These are phyloP conservation scores for Malus sylvestris DNA, from an alignment of 306 rosid species.

Conservation along the genomic window DNA sequence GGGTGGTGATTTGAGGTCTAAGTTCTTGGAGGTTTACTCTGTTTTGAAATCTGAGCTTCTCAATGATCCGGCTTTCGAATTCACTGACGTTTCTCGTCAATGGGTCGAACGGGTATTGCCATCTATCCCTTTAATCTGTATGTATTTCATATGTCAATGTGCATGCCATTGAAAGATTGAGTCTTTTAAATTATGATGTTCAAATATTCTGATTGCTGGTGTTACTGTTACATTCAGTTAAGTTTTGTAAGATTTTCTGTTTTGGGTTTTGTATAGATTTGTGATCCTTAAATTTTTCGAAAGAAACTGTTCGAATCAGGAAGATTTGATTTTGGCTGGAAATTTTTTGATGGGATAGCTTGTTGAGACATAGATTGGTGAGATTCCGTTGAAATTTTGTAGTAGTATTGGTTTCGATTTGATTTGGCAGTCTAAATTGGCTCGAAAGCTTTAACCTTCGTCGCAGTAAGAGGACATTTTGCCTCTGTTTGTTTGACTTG, in stretches of 20 bases:
- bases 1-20: constrained; percentile 27
- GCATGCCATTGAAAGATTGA: not conserved
- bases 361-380: not conserved
- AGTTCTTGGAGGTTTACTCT: constrained; percentile 40
- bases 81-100: constrained; percentile 42
- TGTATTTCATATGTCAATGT: not conserved
- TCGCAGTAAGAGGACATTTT: not conserved
- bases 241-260: not conserved
- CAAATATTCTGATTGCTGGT: not conserved
- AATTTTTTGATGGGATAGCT: not conserved
- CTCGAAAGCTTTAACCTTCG: not conserved
- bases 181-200: not conserved
- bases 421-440: not conserved
- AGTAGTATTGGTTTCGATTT: not conserved
- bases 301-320: not conserved
- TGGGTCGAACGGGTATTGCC: constrained; percentile 34
- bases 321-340: not conserved
- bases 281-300: not conserved
- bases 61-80: constrained; percentile 42
- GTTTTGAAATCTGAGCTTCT: constrained; percentile 42
- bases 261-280: not conserved
- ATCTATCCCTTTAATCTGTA: not conserved
- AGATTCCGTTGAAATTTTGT: not conserved
- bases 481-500: not conserved
- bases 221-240: not conserved